These are phyloP conservation scores for Quercus mongolica DNA, from an alignment of 306 rosid genomes.

Conservation along the genomic window DNA sequence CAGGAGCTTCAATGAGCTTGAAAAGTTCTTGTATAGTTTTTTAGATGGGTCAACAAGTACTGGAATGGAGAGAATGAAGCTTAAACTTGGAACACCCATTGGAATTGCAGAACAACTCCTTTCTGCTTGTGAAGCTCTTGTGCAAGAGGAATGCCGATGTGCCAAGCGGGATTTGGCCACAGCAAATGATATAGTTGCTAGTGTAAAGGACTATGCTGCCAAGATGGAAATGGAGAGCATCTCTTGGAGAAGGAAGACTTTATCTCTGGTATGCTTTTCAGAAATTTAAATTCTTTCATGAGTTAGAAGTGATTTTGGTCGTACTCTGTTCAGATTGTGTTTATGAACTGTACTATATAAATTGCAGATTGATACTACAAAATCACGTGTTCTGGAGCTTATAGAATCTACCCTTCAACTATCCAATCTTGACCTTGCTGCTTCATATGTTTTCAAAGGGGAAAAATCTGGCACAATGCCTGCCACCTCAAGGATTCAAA, in stretches of 20 bases:
- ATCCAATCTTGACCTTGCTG: conserved; percentile 78
- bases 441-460: conserved; percentile 72
- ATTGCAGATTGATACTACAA: conserved; percentile 77
- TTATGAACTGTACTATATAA: conserved; percentile 18
- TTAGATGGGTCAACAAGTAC: conserved; percentile 80
- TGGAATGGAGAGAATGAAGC: conserved; percentile 94
- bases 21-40: conserved; percentile 73
- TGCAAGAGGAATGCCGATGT: conserved; percentile 63
- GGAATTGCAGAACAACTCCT: conserved; percentile 83
- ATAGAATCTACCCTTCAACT: conserved; percentile 66
- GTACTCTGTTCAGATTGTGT: background rate
- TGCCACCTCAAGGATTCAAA: conserved; percentile 72
- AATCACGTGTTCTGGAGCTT: conserved; percentile 66
- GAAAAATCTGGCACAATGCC: conserved; percentile 48
- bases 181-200: conserved; percentile 46
- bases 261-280: conserved; percentile 54
- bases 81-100: conserved; percentile 88
- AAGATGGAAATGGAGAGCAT: conserved; percentile 73
- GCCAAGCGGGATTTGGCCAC: conserved; percentile 80
- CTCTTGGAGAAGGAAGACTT: conserved; percentile 73
- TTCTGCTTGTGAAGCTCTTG: conserved; percentile 60
- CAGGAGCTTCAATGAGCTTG: conserved; percentile 64
- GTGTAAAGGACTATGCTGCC: conserved; percentile 56
- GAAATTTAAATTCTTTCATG: conserved; percentile 1
- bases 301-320: conserved; percentile 5